Evolutionary conservation across 1,139 yeast genomes (phyloP).

Genomic region (Scheffersomyces cryptocercus): DNA sequence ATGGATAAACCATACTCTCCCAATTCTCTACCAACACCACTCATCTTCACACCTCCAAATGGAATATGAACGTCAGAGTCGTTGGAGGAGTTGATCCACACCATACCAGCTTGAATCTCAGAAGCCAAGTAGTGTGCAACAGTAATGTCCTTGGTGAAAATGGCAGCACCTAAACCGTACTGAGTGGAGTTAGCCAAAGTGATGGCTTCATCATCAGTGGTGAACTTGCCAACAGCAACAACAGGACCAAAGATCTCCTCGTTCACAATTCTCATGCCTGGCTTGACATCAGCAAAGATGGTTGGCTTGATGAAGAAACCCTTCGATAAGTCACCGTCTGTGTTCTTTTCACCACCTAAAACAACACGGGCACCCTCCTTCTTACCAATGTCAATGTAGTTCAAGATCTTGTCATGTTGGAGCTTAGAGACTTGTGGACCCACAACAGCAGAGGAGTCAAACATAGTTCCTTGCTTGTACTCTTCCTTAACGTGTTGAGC

Average conservation of each 20-base stretch:
- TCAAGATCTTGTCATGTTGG: constrained; percentile 63
- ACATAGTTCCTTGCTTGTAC: constrained; percentile 63
- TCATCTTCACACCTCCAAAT: constrained; percentile 76
- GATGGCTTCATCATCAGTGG: constrained; percentile 54
- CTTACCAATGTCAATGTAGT: constrained; percentile 52
- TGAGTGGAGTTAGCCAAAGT: constrained; percentile 51
- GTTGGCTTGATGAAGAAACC: constrained; percentile 58
- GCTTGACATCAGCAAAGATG: constrained; percentile 53
- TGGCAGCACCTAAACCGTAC: constrained; percentile 53
- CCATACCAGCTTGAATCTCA: constrained; percentile 54
- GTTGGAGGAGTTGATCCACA: constrained; percentile 68
- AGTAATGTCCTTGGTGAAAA: constrained; percentile 23
- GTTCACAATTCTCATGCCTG: constrained; percentile 52
- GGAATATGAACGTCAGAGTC: constrained; percentile 78
- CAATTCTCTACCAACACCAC: constrained; percentile 87
- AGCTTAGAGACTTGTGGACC: constrained; percentile 78
- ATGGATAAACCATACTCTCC: constrained; percentile 79
- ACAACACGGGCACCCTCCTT: constrained; percentile 57
- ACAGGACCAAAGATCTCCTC: constrained; percentile 68
- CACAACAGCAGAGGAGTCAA: constrained; percentile 56
- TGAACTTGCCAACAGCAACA: constrained; percentile 52
- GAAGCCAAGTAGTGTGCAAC: constrained; percentile 47
- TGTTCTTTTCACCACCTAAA: constrained; percentile 46
- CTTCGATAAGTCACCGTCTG: constrained; percentile 34
- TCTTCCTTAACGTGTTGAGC: constrained; percentile 31